Base-by-base conservation (phyloP, 2,329 filamentous ascomycete genomes). In the Sporothrix mexicana region DNA sequence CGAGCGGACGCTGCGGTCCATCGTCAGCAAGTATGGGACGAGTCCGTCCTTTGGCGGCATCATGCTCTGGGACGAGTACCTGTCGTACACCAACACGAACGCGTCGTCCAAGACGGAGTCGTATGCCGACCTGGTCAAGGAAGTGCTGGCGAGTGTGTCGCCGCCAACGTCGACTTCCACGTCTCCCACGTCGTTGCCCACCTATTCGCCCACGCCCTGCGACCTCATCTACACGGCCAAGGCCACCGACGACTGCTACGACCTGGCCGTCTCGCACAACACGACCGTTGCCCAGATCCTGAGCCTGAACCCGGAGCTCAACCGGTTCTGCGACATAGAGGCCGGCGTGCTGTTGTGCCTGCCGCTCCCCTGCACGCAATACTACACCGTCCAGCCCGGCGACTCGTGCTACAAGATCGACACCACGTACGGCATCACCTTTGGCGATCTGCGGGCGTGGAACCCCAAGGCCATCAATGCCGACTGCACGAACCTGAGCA, bases 41-140 rank as follows among this genome's bases (percentile, higher is more conserved):
- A 74, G 76, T 15, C 43, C 76, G 3, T 74, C 76, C 45, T 80
- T 81, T 45, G 79, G 77, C 9, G 80, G 80, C 70, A 76, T 78
- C 71, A 80, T 79, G 76, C 73, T 83, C 43, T 80, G 78, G 78
- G 79, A 80, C 66, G 77, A 74, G 36, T 73, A 74, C 41, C 74
- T 64, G 13, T 76, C 75, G 59, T 74, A 73, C 61, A 73, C 77
- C 59, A 73, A 74, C 20, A 68, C 20, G 2, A 43, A 69, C 2
- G 61, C 69, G 17, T 23, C 43, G n/a, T 17, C 69, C 10, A 59
- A 61, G 25, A 53, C 8, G 7, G 62, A 69, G 62, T 23, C 61
- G 8, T 72, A 72, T 43, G 61, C 43, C 41, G n/a, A 25, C 5
- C 3, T 66, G n/a, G 61, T 66, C 41, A 7, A 47, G 61, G n/a